Evolutionary conservation across 768 basidiomycete species (phyloP).

Genomic region (Termitomyces bulborhizus): DNA sequence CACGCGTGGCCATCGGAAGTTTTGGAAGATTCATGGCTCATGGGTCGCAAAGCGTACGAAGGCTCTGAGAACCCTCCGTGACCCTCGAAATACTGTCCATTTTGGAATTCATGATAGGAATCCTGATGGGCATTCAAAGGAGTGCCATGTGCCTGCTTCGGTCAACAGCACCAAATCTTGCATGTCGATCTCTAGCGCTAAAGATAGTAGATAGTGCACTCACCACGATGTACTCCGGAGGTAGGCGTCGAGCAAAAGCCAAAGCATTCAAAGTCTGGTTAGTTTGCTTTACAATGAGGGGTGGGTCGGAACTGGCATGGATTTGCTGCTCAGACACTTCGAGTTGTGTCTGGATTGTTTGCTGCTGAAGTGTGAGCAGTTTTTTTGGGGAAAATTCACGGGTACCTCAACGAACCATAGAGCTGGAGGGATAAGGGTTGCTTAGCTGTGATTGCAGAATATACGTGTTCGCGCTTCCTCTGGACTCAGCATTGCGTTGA

Average conservation of each 20-base stretch:
- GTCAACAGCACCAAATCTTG: not conserved
- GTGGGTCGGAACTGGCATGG: conserved; percentile 11
- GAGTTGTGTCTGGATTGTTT: not conserved
- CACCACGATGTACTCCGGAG: conserved; percentile 13
- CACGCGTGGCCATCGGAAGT: conserved; percentile 16
- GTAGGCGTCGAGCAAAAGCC: conserved; percentile 14
- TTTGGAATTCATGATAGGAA: conserved; percentile 2
- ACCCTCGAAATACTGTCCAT: not conserved
- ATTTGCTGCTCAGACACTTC: conserved; percentile 4
- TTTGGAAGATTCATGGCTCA: conserved; percentile 4
- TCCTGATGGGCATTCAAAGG: not conserved
- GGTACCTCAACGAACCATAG: conserved; percentile 8
- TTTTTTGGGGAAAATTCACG: not conserved
- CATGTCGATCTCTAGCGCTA: not conserved
- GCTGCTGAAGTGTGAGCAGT: conserved; percentile 4
- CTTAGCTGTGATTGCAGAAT: not conserved
- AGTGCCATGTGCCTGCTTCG: conserved; percentile 4
- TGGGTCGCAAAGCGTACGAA: conserved; percentile 1
- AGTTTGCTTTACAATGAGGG: conserved; percentile 16
- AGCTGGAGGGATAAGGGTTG: conserved; percentile 2
- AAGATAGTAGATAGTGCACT: not conserved
- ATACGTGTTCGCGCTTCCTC: not conserved
- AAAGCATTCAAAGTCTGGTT: conserved; percentile 17
- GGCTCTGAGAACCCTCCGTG: conserved; percentile 2
- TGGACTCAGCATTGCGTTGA: not conserved